Base-by-base conservation (phyloP, 2,329 filamentous ascomycete species). In the Aspergillus pseudotamarii region DNA sequence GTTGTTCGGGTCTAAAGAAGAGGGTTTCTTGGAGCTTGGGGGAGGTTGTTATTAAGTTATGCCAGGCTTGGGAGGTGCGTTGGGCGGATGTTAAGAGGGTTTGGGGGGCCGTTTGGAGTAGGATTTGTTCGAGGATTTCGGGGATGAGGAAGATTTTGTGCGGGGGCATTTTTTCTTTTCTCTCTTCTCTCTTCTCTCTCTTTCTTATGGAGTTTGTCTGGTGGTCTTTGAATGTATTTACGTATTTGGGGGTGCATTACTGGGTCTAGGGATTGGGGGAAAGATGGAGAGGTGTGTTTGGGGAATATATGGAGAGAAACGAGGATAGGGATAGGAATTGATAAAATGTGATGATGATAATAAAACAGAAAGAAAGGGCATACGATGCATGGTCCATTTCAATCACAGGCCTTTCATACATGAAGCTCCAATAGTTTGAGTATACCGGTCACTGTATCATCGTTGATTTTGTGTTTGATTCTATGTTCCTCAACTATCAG, bases 71-170 rank as follows among this genome's bases (percentile, higher is more conserved):
- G 19, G 23, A 46, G 23, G 30, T 28, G 14, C 30, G 28, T 38
- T 58, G 41, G 41, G 50, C 41, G 11, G 41, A n/a, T 36, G 38
- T 60, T 23, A 46, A 30, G 41, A 58, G n/a, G 57, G 57, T 58
- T 30, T 46, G 38, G 5, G 41, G 41, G 19, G 19, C 1, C 1
- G 28, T 30, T 30, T 21, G 26, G 11, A 34, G 43, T 12, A 58
- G 57, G 30, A 51, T 58, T 26, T 50, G 43, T n/a, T 58, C 57
- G 28, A 58, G 43, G 28, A 19, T 23, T 32, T 58, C 57, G 4
- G 57, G 23, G 43, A 50, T 34, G n/a, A 11, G 9, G 57, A 46
- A 45, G 9, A 58, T 34, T 36, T 12, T 48, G 43, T 32, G 28
- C 0, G 48, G 48, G 4, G 48, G 1, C 28, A 32, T n/a, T n/a